These are phyloP conservation scores for Blattamonas nauphoetae DNA, from an alignment of 78 protist species.

Conservation along the genomic window DNA sequence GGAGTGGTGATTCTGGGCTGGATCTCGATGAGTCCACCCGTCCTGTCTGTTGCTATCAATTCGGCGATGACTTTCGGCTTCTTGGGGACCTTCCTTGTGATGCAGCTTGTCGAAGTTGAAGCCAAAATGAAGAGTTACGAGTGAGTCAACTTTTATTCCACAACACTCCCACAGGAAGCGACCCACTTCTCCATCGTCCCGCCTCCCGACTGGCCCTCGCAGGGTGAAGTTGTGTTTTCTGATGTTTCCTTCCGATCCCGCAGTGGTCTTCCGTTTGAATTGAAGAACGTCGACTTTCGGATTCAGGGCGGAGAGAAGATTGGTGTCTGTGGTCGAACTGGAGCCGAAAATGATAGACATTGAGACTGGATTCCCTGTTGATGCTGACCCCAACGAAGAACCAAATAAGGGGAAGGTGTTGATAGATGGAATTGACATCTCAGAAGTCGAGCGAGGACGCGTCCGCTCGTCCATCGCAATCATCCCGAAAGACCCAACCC, in stretches of 20 bases:
- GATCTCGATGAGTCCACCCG: too few relatives aligned
- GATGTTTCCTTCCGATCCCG: slow-evolving; percentile 17
- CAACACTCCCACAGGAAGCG: not conserved
- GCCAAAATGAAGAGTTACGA: not conserved
- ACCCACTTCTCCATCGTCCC: not conserved
- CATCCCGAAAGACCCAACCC: too few relatives aligned
- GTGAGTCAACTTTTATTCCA: not conserved
- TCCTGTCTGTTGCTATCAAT: too few relatives aligned
- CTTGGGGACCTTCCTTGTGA: too few relatives aligned
- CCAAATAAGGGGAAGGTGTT: slow-evolving; percentile 3
- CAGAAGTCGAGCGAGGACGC: too few relatives aligned
- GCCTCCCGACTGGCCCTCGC: not conserved
- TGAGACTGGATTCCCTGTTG: not conserved
- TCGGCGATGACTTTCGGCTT: too few relatives aligned
- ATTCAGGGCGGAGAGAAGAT: slow-evolving; percentile 1
- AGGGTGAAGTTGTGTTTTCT: too few relatives aligned
- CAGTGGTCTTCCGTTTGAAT: not conserved
- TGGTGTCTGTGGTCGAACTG: slow-evolving; percentile 34
- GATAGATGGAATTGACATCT: too few relatives aligned
- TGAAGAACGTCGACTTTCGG: not conserved
- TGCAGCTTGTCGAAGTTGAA: not conserved
- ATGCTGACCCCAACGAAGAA: too few relatives aligned
- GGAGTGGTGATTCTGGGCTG: too few relatives aligned
- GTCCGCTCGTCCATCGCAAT: too few relatives aligned
- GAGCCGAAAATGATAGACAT: slow-evolving; percentile 5